Conservation (phyloP, 2,329 filamentous ascomycete genomes). For the Akanthomyces uredinophilus region DNA sequence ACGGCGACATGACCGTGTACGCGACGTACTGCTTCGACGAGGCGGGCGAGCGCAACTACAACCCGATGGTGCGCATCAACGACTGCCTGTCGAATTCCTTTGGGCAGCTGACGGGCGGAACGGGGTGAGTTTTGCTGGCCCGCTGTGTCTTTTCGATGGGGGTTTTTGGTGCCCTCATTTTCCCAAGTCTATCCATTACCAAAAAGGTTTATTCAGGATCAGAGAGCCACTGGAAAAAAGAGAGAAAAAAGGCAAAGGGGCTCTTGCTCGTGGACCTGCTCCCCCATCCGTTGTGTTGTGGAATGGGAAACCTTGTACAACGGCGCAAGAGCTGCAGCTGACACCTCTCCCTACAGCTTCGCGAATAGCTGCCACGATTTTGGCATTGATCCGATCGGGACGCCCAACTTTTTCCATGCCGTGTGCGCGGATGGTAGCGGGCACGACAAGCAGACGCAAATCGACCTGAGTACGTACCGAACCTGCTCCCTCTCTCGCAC, state of each 20-base stretch:
- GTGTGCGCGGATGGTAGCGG: slow-evolving; percentile 1
- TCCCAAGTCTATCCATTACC: too few relatives aligned
- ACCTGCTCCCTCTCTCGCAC: neutral
- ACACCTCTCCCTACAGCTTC: neutral
- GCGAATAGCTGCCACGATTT: slow-evolving; percentile 7
- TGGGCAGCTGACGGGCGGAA: slow-evolving; percentile 2
- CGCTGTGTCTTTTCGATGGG: too few relatives aligned
- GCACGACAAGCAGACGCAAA: neutral
- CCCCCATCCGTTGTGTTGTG: too few relatives aligned
- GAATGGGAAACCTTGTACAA: too few relatives aligned
- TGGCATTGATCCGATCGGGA: neutral
- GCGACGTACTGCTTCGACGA: slow-evolving; percentile 9
- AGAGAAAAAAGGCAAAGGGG: too few relatives aligned
- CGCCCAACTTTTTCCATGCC: neutral
- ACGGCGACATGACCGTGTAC: neutral
- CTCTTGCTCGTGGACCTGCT: too few relatives aligned
- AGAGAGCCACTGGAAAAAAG: too few relatives aligned
- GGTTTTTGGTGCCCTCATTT: neutral
- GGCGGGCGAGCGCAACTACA: slow-evolving; percentile 4
- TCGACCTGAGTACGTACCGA: neutral
- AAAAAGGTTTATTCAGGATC: too few relatives aligned
- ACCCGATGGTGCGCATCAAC: slow-evolving; percentile 1
- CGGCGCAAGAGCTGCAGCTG: neutral
- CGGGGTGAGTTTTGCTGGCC: neutral
- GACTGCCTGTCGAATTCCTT: slow-evolving; percentile 1